Conservation (phyloP, 768 basidiomycete species). For the Leccinum boreale region DNA sequence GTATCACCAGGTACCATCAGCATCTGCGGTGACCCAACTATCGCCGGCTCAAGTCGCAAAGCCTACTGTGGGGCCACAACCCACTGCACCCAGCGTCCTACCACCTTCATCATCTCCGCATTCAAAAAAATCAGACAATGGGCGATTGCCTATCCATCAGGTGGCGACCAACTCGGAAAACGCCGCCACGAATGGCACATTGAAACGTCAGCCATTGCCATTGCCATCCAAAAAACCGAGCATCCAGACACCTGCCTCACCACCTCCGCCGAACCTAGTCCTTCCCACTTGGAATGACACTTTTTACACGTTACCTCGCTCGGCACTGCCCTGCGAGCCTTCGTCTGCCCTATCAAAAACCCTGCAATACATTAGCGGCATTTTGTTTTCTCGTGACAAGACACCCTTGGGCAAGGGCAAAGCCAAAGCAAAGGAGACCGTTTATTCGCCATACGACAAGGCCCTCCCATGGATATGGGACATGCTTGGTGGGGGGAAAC, state of each 20-base stretch:
- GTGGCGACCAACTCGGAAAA: slow-evolving; percentile 32
- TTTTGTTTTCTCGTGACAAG: slow-evolving; percentile 49
- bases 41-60: slow-evolving; percentile 16
- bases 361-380: slow-evolving; percentile 60
- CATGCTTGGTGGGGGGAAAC: slow-evolving; percentile 39
- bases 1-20: slow-evolving; percentile 7
- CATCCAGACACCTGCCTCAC: slow-evolving; percentile 32
- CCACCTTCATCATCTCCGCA: slow-evolving; percentile 13
- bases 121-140: slow-evolving; percentile 16
- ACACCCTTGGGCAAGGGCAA: slow-evolving; percentile 31
- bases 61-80: slow-evolving; percentile 2
- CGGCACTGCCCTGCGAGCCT: slow-evolving; percentile 36
- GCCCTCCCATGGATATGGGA: slow-evolving; percentile 72
- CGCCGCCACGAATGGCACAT: slow-evolving; percentile 31
- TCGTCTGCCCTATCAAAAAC: slow-evolving; percentile 49
- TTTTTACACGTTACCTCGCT: slow-evolving; percentile 74
- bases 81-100: slow-evolving; percentile 1
- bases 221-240: slow-evolving; percentile 43
- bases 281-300: slow-evolving; percentile 86
- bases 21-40: slow-evolving; percentile 12
- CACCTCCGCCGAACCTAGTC: slow-evolving; percentile 69
- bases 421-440: slow-evolving; percentile 27
- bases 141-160: slow-evolving; percentile 9
- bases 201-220: slow-evolving; percentile 37
- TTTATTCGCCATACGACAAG: slow-evolving; percentile 48